Conservation (phyloP, 2,329 filamentous ascomycete genomes). For the Sodiomyces alkalinus region DNA sequence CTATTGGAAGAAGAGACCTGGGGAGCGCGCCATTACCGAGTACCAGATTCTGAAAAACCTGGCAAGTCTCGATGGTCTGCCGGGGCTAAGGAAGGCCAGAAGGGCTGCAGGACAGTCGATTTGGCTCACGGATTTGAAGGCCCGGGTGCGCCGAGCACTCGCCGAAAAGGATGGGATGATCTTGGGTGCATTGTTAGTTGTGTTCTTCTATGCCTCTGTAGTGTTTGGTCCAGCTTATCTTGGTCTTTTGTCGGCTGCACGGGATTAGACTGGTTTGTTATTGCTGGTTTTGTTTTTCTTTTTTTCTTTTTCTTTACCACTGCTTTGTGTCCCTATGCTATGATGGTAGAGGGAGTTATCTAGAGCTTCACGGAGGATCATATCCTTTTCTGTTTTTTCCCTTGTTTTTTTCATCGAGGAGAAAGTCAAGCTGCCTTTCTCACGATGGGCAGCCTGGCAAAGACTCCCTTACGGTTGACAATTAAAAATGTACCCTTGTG, state of each 20-base stretch:
- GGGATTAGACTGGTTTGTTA: too few species aligned
- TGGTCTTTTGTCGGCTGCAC: too few species aligned
- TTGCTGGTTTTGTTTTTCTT: constrained; percentile 8
- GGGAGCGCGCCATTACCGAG: constrained; percentile 30
- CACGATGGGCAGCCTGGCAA: too few species aligned
- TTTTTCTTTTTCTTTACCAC: constrained; percentile 2
- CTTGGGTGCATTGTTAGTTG: constrained; percentile 9
- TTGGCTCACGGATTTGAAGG: constrained; percentile 22
- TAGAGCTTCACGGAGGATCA: too few species aligned
- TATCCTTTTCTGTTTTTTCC: constrained; percentile 9
- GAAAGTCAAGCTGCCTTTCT: too few species aligned
- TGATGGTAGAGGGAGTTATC: not conserved
- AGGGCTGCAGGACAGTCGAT: constrained; percentile 31
- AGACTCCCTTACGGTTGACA: too few species aligned
- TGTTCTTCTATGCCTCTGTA: constrained; percentile 3
- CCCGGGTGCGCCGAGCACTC: not conserved
- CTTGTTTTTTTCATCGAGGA: too few species aligned
- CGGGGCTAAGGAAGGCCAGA: constrained; percentile 38
- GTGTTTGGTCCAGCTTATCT: too few species aligned
- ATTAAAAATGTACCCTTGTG: too few species aligned
- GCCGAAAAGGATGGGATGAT: constrained; percentile 6
- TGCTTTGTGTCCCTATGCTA: not conserved
- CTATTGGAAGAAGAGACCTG: constrained; percentile 31
- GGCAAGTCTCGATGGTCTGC: constrained; percentile 41
- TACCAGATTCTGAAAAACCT: constrained; percentile 43